Evolutionary conservation across 176 grass and related monocot species (phyloP).

Genomic region (Tillandsia fasciculata): DNA sequence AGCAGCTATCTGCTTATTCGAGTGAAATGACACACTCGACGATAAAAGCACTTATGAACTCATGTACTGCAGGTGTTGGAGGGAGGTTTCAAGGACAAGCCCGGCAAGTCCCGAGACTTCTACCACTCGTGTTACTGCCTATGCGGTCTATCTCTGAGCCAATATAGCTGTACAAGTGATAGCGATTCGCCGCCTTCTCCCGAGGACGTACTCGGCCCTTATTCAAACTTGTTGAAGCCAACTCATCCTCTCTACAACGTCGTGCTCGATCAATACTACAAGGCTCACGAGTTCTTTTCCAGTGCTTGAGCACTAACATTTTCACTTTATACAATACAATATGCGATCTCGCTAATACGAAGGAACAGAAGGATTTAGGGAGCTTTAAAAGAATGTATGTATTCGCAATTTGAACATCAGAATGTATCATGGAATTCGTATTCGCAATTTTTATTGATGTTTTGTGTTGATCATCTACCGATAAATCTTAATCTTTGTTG

Average conservation of each 20-base stretch:
- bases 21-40: background rate
- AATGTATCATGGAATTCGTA: no score
- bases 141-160: slow-evolving; percentile 67
- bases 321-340: no score
- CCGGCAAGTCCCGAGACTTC: slow-evolving; percentile 68
- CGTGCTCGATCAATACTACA: slow-evolving; percentile 48
- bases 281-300: slow-evolving; percentile 61
- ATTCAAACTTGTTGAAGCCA: slow-evolving; percentile 75
- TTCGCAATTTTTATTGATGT: no score
- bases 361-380: no score
- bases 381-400: no score
- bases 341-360: no score
- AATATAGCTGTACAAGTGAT: slow-evolving; percentile 47
- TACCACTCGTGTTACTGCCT: slow-evolving; percentile 97
- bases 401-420: no score
- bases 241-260: slow-evolving; percentile 78
- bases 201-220: slow-evolving; percentile 68
- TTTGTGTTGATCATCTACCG: no score
- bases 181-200: slow-evolving; percentile 36
- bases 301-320: slow-evolving; percentile 12
- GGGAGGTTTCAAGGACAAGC: slow-evolving; percentile 92
- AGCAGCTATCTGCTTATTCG: no score
- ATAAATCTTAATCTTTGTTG: no score
- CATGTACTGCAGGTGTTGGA: slow-evolving; percentile 49
- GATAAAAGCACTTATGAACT: background rate